Conservation (phyloP, 768 basidiomycete species). For the Pulveroboletus sp. region DNA sequence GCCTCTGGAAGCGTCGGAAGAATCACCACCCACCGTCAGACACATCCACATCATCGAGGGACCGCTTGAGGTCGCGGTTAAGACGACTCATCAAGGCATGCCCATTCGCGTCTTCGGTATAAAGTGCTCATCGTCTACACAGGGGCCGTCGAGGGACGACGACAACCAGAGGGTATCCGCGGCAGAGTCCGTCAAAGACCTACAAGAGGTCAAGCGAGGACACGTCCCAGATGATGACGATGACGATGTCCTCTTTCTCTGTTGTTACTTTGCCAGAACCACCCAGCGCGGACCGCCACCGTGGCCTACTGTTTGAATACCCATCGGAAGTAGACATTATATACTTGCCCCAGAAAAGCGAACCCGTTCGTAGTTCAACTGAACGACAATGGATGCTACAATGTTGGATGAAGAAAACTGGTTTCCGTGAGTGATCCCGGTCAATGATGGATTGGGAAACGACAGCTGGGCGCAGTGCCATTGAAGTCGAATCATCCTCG, state of each 20-base stretch:
- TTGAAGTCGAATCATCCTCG: too few species aligned
- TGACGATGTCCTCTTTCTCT: conserved; percentile 21
- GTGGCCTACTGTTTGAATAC: neutral
- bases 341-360: too few species aligned
- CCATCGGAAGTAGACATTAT: too few species aligned
- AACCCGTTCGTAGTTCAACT: too few species aligned
- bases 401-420: too few species aligned
- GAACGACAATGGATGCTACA: too few species aligned
- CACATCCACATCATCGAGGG: neutral
- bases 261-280: conserved; percentile 26
- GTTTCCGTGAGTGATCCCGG: too few species aligned
- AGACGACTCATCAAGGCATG: conserved; percentile 18
- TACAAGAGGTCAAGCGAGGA: neutral
- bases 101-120: neutral
- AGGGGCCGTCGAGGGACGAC: conserved; percentile 6
- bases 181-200: neutral
- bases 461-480: too few species aligned
- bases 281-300: conserved; percentile 6
- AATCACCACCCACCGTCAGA: conserved; percentile 3
- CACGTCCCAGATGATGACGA: conserved; percentile 13
- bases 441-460: too few species aligned
- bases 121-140: conserved; percentile 1
- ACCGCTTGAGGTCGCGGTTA: conserved; percentile 8
- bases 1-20: conserved; percentile 11
- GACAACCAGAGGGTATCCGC: neutral